These are phyloP conservation scores for Monosporozyma unispora DNA, from an alignment of 805 yeast genomes.

Conservation along the genomic window DNA sequence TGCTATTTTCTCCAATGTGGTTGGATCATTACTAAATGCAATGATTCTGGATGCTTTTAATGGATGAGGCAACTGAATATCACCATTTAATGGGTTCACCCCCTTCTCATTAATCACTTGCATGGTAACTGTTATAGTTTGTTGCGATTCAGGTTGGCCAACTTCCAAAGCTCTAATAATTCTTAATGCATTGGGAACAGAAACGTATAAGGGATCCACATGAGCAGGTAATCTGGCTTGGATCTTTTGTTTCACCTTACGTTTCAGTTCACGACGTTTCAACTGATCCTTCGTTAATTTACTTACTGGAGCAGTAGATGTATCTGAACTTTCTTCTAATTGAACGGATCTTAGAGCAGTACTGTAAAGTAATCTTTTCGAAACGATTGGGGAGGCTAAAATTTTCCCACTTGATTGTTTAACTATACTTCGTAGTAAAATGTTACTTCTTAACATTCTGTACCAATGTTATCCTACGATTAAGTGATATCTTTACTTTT, in stretches of 20 bases:
- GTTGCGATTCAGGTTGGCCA: slow-evolving; percentile 65
- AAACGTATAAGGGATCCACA: slow-evolving; percentile 58
- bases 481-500: not conserved
- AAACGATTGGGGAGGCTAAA: not conserved
- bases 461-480: not conserved
- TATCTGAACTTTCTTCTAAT: not conserved
- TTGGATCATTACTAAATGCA: slow-evolving; percentile 56
- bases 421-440: not conserved
- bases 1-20: slow-evolving; percentile 43
- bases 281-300: slow-evolving; percentile 25
- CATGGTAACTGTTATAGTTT: slow-evolving; percentile 60
- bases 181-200: slow-evolving; percentile 61
- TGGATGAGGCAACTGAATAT: slow-evolving; percentile 63
- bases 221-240: slow-evolving; percentile 37
- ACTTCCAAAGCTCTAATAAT: slow-evolving; percentile 85
- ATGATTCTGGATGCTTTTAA: slow-evolving; percentile 55
- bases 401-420: not conserved
- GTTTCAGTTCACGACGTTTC: slow-evolving; percentile 32
- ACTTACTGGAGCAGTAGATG: slow-evolving; percentile 8
- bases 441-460: not conserved
- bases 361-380: not conserved
- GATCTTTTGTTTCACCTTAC: slow-evolving; percentile 30
- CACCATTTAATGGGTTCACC: slow-evolving; percentile 63
- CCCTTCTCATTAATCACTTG: slow-evolving; percentile 67
- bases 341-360: not conserved